phyloP scores from a whole-genome alignment of 108 stramenopile species.

The Cyclotella cryptica region DNA sequence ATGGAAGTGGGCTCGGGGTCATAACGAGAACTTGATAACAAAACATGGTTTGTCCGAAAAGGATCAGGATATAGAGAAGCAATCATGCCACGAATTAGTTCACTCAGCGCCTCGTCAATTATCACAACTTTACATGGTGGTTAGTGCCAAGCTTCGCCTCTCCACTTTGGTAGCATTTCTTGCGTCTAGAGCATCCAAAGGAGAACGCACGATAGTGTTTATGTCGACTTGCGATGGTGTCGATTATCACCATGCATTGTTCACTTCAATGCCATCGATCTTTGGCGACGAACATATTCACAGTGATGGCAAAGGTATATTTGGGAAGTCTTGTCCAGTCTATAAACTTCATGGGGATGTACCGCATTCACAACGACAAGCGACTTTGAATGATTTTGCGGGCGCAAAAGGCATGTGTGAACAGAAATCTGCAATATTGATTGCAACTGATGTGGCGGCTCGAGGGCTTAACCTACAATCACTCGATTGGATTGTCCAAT shows the following conservation, averaged over 20 bases:
- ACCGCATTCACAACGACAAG: conserved; percentile 73
- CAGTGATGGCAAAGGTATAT: conserved; percentile 53
- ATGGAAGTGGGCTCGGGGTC: conserved; percentile 76
- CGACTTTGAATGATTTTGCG: conserved; percentile 67
- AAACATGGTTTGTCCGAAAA: background rate
- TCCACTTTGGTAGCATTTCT: conserved; percentile 89
- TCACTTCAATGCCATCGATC: conserved; percentile 62
- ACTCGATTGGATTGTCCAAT: conserved; percentile 94
- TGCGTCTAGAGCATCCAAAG: conserved; percentile 64
- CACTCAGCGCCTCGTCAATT: conserved; percentile 88
- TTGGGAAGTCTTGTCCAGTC: conserved; percentile 64
- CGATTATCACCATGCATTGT: conserved; percentile 89
- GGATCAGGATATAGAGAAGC: conserved; percentile 8
- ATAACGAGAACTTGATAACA: conserved; percentile 13
- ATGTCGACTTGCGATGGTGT: conserved; percentile 95
- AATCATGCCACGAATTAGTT: conserved; percentile 49
- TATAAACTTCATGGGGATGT: conserved; percentile 89
- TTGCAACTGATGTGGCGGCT: conserved; percentile 95
- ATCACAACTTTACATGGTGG: conserved; percentile 88
- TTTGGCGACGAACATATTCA: conserved; percentile 37
- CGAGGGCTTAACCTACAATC: conserved; percentile 89
- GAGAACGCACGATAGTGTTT: conserved; percentile 91
- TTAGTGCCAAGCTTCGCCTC: conserved; percentile 91
- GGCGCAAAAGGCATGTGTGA: background rate
- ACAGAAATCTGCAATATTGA: conserved; percentile 55